A percentile compares a stretch with the other conserved stretches of the same genome.
phyloP scores from a whole-genome alignment of 805 yeast genomes.

The Lipomyces orientalis region DNA sequence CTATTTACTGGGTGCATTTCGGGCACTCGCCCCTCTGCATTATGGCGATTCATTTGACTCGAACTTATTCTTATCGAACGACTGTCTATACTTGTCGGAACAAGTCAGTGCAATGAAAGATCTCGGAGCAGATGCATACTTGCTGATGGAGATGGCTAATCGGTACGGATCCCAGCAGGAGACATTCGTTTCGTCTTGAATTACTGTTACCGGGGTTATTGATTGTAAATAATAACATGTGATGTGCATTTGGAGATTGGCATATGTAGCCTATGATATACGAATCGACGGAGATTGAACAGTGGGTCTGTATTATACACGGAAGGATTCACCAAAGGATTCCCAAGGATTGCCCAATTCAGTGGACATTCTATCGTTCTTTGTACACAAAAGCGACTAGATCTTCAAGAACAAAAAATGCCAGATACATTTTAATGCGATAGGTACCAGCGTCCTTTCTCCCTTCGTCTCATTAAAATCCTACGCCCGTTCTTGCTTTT shows the following conservation, averaged over 20 bases:
- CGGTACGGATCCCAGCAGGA: constrained; percentile 6
- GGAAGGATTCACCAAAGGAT: background rate
- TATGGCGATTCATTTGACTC: constrained; percentile 30
- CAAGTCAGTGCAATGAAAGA: constrained; percentile 29
- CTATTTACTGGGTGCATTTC: constrained; percentile 23
- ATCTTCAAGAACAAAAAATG: background rate
- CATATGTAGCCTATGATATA: background rate
- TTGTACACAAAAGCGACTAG: background rate
- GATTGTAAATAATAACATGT: background rate
- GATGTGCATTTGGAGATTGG: background rate
- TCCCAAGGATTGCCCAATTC: background rate
- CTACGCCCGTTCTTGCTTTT: constrained; percentile 76
- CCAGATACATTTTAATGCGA: constrained; percentile 58
- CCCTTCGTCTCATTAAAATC: constrained; percentile 75
- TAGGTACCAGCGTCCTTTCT: constrained; percentile 92
- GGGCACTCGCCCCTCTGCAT: constrained; percentile 35
- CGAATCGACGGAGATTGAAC: background rate
- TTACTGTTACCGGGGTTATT: background rate
- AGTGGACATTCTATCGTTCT: background rate
- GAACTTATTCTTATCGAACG: constrained; percentile 29
- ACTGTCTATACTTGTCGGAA: constrained; percentile 32
- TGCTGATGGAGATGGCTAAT: constrained; percentile 32
- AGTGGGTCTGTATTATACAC: background rate
- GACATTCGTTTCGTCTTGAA: background rate
- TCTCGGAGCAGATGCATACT: constrained; percentile 33